These are phyloP conservation scores for Colletotrichum horii DNA, from an alignment of 2,329 filamentous ascomycete species.

Conservation along the genomic window DNA sequence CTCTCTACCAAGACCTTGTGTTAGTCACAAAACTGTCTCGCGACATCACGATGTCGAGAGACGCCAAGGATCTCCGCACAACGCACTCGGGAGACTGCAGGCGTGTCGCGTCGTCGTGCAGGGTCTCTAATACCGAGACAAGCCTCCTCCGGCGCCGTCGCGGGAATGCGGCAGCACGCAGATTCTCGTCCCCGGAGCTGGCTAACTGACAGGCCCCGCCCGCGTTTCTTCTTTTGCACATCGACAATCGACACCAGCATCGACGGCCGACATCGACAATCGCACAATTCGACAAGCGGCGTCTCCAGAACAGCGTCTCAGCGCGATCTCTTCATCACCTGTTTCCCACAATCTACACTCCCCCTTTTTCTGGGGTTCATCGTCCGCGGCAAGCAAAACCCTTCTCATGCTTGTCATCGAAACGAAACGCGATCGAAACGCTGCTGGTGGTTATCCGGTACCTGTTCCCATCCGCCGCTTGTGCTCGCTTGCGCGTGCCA, in stretches of 20 bases:
- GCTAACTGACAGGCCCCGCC: neutral
- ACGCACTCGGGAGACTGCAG: neutral
- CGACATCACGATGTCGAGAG: neutral
- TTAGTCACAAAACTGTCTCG: neutral
- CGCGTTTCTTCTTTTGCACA: neutral
- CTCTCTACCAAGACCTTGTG: neutral
- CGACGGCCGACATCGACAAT: neutral
- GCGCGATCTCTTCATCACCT: neutral
- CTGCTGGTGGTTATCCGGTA: neutral
- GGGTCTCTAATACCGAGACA: neutral
- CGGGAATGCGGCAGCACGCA: neutral
- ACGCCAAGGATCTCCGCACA: neutral
- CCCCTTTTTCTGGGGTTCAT: neutral
- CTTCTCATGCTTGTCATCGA: neutral
- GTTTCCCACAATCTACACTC: neutral
- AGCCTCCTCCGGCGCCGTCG: neutral
- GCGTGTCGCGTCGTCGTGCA: neutral
- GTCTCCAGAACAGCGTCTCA: neutral
- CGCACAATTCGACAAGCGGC: neutral
- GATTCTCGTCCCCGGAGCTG: neutral
- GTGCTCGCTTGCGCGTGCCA: neutral
- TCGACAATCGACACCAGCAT: neutral
- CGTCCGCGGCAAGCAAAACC: neutral
- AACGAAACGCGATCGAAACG: constrained; percentile 18
- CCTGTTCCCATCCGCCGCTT: neutral